A percentile compares a stretch with the other conserved stretches of the same genome.
phyloP scores from a whole-genome alignment of 352 stramenopile species.

The Phytopythium helicoides region DNA sequence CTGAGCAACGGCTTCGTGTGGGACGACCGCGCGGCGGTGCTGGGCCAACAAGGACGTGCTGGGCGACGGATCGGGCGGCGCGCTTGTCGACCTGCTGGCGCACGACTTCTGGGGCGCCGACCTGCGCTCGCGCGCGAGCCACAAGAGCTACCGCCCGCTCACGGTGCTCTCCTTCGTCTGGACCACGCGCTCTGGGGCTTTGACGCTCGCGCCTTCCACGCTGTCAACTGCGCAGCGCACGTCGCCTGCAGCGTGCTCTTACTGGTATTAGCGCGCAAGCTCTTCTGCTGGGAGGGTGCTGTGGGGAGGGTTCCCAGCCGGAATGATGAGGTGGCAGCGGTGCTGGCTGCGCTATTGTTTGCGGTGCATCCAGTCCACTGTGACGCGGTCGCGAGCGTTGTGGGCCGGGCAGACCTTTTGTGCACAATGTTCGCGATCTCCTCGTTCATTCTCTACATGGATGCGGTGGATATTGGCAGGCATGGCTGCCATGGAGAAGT shows the following conservation, averaged over 20 bases:
- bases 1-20: slow-evolving; percentile 78
- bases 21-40: slow-evolving; percentile 86
- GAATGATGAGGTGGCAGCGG: not conserved
- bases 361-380: slow-evolving; percentile 90
- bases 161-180: slow-evolving; percentile 75
- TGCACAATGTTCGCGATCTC: slow-evolving; percentile 65
- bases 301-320: not conserved
- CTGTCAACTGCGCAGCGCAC: slow-evolving; percentile 77
- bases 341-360: slow-evolving; percentile 79
- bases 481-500: too few relatives aligned
- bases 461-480: slow-evolving; percentile 7
- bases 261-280: slow-evolving; percentile 33
- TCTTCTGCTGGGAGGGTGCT: slow-evolving; percentile 20
- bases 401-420: slow-evolving; percentile 89
- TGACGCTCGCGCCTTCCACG: slow-evolving; percentile 58
- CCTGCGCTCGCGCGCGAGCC: slow-evolving; percentile 53
- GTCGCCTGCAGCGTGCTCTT: slow-evolving; percentile 54
- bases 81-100: slow-evolving; percentile 45
- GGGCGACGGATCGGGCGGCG: slow-evolving; percentile 9
- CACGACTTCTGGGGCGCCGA: slow-evolving; percentile 88
- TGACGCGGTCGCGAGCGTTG: slow-evolving; percentile 88
- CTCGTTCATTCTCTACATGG: slow-evolving; percentile 59
- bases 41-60: slow-evolving; percentile 65
- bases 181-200: slow-evolving; percentile 51
- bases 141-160: slow-evolving; percentile 90